Percentiles rank a stretch among this genome's conserved stretches.
phyloP scores from a whole-genome alignment of 2,329 filamentous ascomycete genomes.

The Aspergillus sp. region DNA sequence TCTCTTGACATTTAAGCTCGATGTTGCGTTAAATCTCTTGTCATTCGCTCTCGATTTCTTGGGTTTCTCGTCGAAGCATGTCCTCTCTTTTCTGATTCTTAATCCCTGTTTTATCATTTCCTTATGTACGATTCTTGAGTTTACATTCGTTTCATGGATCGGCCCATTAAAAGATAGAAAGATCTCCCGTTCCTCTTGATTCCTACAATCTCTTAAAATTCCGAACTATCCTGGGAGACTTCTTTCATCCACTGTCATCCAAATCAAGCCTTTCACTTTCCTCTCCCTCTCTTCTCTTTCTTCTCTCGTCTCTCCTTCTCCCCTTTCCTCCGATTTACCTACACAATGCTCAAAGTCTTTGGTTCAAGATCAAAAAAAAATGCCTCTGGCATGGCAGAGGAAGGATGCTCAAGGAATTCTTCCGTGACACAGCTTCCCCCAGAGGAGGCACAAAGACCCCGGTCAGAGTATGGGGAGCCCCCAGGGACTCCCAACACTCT shows the following conservation, averaged over 20 bases:
- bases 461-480: conserved; percentile 10
- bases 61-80: not conserved
- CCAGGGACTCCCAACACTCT: conserved; percentile 18
- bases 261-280: not conserved
- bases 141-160: not conserved
- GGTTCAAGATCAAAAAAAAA: not conserved
- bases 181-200: not conserved
- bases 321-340: not conserved
- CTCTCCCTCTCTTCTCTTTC: not conserved
- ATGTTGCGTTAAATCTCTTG: not conserved
- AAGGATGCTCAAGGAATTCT: conserved; percentile 7
- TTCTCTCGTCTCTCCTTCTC: not conserved
- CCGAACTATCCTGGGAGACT: not conserved
- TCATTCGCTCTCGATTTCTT: not conserved
- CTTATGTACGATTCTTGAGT: not conserved
- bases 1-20: conserved; percentile 1
- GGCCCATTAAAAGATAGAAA: not conserved
- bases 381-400: conserved; percentile 4
- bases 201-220: not conserved
- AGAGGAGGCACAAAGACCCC: conserved; percentile 5
- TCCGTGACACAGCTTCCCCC: conserved; percentile 8
- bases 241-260: not conserved
- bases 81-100: not conserved
- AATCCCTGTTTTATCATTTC: not conserved
- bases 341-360: conserved; percentile 4